A percentile compares a stretch with the other conserved stretches of the same genome.
These are phyloP conservation scores for Hypholoma fasciculare DNA, from an alignment of 768 basidiomycete genomes.

Conservation along the genomic window DNA sequence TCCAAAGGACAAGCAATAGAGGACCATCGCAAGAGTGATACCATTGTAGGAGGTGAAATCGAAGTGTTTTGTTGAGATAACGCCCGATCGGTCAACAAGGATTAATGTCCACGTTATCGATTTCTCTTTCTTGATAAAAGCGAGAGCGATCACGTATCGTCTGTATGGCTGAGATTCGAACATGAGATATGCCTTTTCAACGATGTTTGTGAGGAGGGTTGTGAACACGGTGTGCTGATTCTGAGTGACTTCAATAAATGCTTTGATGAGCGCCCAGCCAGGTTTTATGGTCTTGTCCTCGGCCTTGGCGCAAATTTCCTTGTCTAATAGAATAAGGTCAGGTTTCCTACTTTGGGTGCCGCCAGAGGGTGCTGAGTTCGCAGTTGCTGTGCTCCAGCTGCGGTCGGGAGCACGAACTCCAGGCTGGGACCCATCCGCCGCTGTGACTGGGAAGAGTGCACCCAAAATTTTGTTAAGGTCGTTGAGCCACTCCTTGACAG, in stretches of 20 bases:
- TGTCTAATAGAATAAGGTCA: neutral
- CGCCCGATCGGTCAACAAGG: constrained; percentile 1
- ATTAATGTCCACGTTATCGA: neutral
- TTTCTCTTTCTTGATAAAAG: too few relatives aligned
- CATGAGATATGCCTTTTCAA: neutral
- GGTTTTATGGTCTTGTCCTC: neutral
- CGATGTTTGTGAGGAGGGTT: too few relatives aligned
- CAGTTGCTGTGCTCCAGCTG: neutral
- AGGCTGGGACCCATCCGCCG: too few relatives aligned
- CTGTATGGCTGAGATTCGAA: neutral
- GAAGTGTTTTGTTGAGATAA: neutral
- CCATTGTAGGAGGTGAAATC: neutral
- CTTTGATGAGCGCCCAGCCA: neutral
- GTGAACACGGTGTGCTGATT: neutral
- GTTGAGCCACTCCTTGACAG: neutral
- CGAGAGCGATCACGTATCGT: neutral
- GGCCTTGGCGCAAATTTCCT: too few relatives aligned
- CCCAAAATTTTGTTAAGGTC: too few relatives aligned
- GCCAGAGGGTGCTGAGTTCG: neutral
- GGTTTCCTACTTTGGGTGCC: neutral
- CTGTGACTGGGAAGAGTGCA: too few relatives aligned
- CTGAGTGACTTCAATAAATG: neutral
- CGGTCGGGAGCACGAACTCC: neutral
- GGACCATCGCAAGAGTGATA: neutral
- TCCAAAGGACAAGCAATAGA: neutral